Base-by-base conservation (phyloP, 257 asterid species). In the Rubia yunnanensis region DNA sequence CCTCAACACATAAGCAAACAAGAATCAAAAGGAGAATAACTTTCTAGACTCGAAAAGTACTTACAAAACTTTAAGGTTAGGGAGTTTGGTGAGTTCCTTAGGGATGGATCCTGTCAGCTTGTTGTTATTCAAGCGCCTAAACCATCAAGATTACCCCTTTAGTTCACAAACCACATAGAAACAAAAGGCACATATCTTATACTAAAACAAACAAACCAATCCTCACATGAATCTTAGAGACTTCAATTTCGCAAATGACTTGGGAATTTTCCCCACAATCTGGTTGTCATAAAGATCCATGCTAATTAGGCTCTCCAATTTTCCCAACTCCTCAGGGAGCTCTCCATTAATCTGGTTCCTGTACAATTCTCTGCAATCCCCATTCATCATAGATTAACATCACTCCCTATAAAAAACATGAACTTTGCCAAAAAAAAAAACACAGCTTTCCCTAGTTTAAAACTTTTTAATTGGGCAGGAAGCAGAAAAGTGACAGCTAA, bases 91-190 rank as follows among this genome's bases (percentile, higher is more conserved):
- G 59, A 91, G 95, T 74, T 86, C 95, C 88, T 95, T 82, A 0
- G 95, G 98, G 73, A 91, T 88, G 8, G 95, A 81, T 72, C 98
- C 96, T 1, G 81, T 79, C 61, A 91, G 78, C 84, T 85, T 77
- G 89, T 91, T 91, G 65, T 85, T 80, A 60, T 88, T 86, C 38
- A 91, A 32, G 63, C 96, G 87, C 39, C 96, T 88, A 81, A 15
- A 61, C 46, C 58, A 70, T 62, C 71, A 67, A 60, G 35, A 49
- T 23, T 3, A 32, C 9, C 10, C 30, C 52, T 59, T 63, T 17
- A 65, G 63, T 60, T 22, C 35, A 64, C 28, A 34, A 15, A 72
- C 4, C 27, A 53, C 18, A 15, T 34, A 58, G 1, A 23, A 15
- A 53, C 27, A 68, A 41, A 22, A 41, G 10, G 13, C 73, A 28